phyloP scores from a whole-genome alignment of 2,329 filamentous ascomycete genomes.

The Aspergillus pseudoviridinutans region DNA sequence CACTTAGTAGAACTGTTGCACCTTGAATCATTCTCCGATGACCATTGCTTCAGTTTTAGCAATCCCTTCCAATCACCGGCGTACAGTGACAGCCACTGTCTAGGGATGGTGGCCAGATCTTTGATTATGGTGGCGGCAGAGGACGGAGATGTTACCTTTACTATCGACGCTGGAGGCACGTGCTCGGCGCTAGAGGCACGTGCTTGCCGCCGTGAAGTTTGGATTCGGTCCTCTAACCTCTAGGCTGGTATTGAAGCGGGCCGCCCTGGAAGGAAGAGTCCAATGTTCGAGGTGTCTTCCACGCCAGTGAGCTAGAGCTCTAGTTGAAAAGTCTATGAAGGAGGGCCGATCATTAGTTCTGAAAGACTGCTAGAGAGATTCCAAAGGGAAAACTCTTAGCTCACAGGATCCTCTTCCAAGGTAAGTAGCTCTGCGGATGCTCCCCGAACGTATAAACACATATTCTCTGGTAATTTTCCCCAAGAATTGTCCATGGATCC shows the following conservation, averaged over 20 bases:
- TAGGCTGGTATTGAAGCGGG: not conserved
- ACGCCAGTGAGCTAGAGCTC: not conserved
- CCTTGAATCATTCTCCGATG: not conserved
- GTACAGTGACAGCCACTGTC: not conserved
- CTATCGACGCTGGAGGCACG: not conserved
- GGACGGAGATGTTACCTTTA: not conserved
- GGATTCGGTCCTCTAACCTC: not conserved
- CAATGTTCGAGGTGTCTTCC: constrained; percentile 6
- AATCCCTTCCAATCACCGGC: too few relatives aligned
- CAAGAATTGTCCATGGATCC: not conserved
- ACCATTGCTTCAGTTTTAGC: not conserved
- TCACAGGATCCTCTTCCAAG: not conserved
- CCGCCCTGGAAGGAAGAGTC: not conserved
- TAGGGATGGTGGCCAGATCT: not conserved
- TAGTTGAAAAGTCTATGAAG: not conserved
- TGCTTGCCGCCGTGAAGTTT: not conserved
- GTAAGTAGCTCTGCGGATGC: not conserved
- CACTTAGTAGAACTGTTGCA: not conserved
- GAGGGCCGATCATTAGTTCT: too few relatives aligned
- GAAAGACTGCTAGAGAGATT: too few relatives aligned
- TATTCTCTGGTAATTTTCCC: not conserved
- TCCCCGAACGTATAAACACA: not conserved
- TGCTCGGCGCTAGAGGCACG: not conserved
- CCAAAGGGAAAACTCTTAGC: not conserved
- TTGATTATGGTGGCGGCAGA: not conserved